Percentiles rank a stretch among this genome's conserved stretches.
These are phyloP conservation scores for Neurospora discreta DNA, from an alignment of 495 filamentous ascomycete genomes.

Conservation along the genomic window DNA sequence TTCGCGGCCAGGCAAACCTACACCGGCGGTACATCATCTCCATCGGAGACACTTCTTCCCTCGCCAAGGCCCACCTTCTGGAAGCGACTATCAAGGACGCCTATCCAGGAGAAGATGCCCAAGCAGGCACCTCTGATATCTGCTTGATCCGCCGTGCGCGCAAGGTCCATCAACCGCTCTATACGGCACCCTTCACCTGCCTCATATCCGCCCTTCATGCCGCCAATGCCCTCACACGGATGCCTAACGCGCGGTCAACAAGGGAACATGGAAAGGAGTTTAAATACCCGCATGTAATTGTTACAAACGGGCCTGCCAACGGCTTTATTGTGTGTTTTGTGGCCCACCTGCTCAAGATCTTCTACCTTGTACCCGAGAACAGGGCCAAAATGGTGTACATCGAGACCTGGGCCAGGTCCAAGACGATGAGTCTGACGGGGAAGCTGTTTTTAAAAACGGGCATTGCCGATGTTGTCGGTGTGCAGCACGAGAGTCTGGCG, in stretches of 20 bases:
- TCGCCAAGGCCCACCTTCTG: constrained; percentile 21
- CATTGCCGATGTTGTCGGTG: constrained; percentile 33
- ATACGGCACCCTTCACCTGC: constrained; percentile 47
- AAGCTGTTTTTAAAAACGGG: constrained; percentile 42
- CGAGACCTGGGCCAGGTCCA: constrained; percentile 83
- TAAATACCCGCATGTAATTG: constrained; percentile 46
- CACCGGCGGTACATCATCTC: constrained; percentile 77
- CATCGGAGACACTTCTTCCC: constrained; percentile 63
- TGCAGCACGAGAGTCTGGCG: constrained; percentile 26
- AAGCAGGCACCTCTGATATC: constrained; percentile 40
- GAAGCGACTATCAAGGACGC: constrained; percentile 19
- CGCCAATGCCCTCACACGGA: constrained; percentile 27
- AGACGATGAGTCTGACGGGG: constrained; percentile 69
- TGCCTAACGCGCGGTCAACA: constrained; percentile 18
- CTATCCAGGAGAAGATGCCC: constrained; percentile 6
- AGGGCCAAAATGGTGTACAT: constrained; percentile 62
- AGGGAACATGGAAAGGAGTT: constrained; percentile 21
- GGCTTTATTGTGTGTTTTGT: constrained; percentile 68
- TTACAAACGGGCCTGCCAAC: constrained; percentile 85
- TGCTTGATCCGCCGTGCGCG: constrained; percentile 60
- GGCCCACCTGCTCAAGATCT: constrained; percentile 54
- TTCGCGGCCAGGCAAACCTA: constrained; percentile 33
- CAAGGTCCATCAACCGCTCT: constrained; percentile 63
- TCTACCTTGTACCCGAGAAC: constrained; percentile 28
- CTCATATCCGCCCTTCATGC: constrained; percentile 47